phyloP scores from a whole-genome alignment of 108 stramenopile species.

The Fistulifera solaris region DNA sequence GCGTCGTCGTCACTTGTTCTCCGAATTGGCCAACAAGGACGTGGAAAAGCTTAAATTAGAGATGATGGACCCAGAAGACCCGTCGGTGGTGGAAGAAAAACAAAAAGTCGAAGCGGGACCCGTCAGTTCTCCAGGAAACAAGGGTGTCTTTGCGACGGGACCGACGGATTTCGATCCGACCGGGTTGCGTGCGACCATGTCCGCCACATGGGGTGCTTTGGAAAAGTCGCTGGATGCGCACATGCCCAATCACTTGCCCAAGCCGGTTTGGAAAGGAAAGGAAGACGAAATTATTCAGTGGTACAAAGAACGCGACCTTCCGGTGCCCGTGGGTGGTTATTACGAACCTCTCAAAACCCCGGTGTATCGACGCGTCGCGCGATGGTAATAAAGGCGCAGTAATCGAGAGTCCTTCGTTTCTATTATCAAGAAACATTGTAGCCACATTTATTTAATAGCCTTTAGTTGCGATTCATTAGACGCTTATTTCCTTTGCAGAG shows the following conservation, averaged over 20 bases:
- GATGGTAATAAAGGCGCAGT: conserved; percentile 38
- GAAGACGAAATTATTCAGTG: conserved; percentile 58
- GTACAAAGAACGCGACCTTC: conserved; percentile 76
- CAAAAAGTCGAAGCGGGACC: conserved; percentile 58
- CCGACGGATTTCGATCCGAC: conserved; percentile 66
- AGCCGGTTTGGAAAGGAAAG: conserved; percentile 45
- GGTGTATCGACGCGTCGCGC: conserved; percentile 48
- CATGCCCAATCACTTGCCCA: conserved; percentile 81
- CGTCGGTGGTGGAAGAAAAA: conserved; percentile 55
- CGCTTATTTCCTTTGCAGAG: neutral
- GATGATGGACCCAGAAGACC: conserved; percentile 53
- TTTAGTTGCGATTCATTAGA: too few relatives aligned
- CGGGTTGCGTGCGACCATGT: conserved; percentile 78
- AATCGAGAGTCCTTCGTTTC: too few relatives aligned
- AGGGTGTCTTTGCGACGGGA: conserved; percentile 76
- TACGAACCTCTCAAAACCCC: conserved; percentile 40
- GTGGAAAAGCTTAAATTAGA: conserved; percentile 59
- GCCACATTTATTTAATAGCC: too few relatives aligned
- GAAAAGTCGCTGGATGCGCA: conserved; percentile 58
- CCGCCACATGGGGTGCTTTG: conserved; percentile 53
- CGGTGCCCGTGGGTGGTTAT: conserved; percentile 63
- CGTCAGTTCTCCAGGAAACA: conserved; percentile 60
- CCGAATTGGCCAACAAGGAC: conserved; percentile 37
- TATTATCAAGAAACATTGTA: too few relatives aligned
- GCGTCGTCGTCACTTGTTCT: conserved; percentile 54